Base-by-base conservation (phyloP, 208 protist species). In the Crithidia brevicula region DNA sequence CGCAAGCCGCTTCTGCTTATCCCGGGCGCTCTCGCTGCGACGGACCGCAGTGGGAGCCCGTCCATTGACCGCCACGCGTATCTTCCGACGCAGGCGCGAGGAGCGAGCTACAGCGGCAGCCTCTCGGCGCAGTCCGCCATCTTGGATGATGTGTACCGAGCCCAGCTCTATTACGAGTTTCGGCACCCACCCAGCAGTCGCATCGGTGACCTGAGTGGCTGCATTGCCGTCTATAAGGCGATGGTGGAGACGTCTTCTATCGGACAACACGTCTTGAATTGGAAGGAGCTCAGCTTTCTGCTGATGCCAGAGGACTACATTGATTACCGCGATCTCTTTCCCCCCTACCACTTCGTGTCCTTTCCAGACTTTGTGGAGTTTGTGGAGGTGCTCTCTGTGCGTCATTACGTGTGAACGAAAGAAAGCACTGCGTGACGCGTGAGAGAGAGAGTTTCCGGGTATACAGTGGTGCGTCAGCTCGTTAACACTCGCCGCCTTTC, bases 381-480 rank as follows among this genome's bases (percentile, higher is more conserved):
- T 36, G 62, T 80, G 15, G 74, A 81, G 23, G 69, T 76, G 18
- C 42, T 75, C 33, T 81, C 74, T 6, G 58, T 81, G 47, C 68
- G 68, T 9, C 54, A 74, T 30, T 52, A 45, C 43, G 56, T 23
- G 16, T 74, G 36, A 58, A 33, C 7, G 1, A 9, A 4, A 42
- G 6, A 43, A 22, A n/a, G 28, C 25, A 6, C 25, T 28, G n/a
- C n/a, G n/a, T n/a, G n/a, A n/a, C n/a, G n/a, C n/a, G n/a, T n/a
- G n/a, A n/a, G n/a, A n/a, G n/a, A n/a, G n/a, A n/a, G n/a, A n/a
- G n/a, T n/a, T n/a, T n/a, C n/a, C n/a, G n/a, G n/a, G n/a, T n/a
- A n/a, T n/a, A n/a, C n/a, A n/a, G n/a, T n/a, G n/a, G n/a, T n/a
- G n/a, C n/a, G n/a, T n/a, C n/a, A n/a, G n/a, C n/a, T n/a, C n/a